Percentiles rank a stretch among this genome's conserved stretches.
phyloP scores from a whole-genome alignment of 805 yeast genomes.

The Priceomyces haplophilus region DNA sequence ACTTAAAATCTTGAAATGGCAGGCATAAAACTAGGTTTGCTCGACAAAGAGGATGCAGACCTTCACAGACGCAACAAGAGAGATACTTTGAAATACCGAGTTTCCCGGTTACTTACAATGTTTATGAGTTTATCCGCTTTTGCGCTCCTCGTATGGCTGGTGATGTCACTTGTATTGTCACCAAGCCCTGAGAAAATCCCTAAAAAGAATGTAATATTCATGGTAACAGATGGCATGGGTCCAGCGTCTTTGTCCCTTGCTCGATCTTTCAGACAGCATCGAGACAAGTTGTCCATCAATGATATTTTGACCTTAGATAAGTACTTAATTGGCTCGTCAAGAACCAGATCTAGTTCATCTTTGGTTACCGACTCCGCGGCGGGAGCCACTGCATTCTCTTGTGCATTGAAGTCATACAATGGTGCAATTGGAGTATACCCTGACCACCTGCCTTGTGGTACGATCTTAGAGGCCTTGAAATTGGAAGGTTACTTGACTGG shows the following conservation, averaged over 20 bases:
- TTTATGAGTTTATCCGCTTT: background rate
- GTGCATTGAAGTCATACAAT: conserved; percentile 79
- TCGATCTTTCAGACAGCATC: conserved; percentile 66
- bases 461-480: conserved; percentile 84
- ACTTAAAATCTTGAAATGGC: background rate
- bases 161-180: background rate
- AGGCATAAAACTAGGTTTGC: background rate
- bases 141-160: background rate
- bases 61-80: no score
- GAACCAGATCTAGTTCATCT: conserved; percentile 77
- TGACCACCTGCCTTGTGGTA: conserved; percentile 72
- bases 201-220: conserved; percentile 72
- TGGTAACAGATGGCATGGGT: conserved; percentile 96
- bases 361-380: conserved; percentile 94
- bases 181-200: background rate
- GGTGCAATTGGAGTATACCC: conserved; percentile 89
- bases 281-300: conserved; percentile 51
- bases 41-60: background rate
- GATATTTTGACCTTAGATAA: conserved; percentile 63
- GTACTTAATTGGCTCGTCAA: conserved; percentile 74
- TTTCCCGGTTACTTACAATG: no score
- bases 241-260: conserved; percentile 83
- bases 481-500: conserved; percentile 80
- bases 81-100: no score
- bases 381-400: conserved; percentile 92